Evolutionary conservation across 352 stramenopile species (phyloP).

Genomic region (Paralagenidium karlingii): DNA sequence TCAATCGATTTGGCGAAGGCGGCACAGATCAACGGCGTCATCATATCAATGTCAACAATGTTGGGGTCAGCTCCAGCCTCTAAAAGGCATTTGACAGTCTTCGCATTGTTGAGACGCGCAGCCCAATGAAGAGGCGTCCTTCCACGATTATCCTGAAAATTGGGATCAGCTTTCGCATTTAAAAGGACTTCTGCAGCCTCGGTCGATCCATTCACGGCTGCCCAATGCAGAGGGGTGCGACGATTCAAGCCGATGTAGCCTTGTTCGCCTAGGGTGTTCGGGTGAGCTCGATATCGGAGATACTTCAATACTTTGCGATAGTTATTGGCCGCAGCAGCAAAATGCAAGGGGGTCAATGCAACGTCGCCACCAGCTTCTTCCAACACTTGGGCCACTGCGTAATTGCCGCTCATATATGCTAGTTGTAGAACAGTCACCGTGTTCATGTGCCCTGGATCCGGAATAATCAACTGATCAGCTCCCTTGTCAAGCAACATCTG

Average conservation of each 20-base stretch:
- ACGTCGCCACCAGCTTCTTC: slow-evolving; percentile 75
- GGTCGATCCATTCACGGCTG: slow-evolving; percentile 40
- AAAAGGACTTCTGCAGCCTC: slow-evolving; percentile 55
- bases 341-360: slow-evolving; percentile 65
- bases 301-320: slow-evolving; percentile 40
- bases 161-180: slow-evolving; percentile 43
- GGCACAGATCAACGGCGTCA: slow-evolving; percentile 62
- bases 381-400: slow-evolving; percentile 55
- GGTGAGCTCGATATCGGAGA: slow-evolving; percentile 33
- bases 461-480: slow-evolving; percentile 47
- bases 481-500: slow-evolving; percentile 45
- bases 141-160: slow-evolving; percentile 62
- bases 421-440: slow-evolving; percentile 66
- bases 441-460: slow-evolving; percentile 71
- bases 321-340: slow-evolving; percentile 45
- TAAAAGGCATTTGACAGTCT: slow-evolving; percentile 37
- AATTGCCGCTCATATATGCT: slow-evolving; percentile 66
- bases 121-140: slow-evolving; percentile 71
- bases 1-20: slow-evolving; percentile 24
- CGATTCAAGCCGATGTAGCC: slow-evolving; percentile 70
- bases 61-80: slow-evolving; percentile 21
- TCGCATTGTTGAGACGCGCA: slow-evolving; percentile 36
- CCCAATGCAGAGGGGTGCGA: slow-evolving; percentile 71
- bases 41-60: slow-evolving; percentile 35
- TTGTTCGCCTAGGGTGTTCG: slow-evolving; percentile 66